Evolutionary conservation across 768 basidiomycete genomes (phyloP), one percentile per base, ranked within the genome.

Genomic region (Suillus brevipes): DNA sequence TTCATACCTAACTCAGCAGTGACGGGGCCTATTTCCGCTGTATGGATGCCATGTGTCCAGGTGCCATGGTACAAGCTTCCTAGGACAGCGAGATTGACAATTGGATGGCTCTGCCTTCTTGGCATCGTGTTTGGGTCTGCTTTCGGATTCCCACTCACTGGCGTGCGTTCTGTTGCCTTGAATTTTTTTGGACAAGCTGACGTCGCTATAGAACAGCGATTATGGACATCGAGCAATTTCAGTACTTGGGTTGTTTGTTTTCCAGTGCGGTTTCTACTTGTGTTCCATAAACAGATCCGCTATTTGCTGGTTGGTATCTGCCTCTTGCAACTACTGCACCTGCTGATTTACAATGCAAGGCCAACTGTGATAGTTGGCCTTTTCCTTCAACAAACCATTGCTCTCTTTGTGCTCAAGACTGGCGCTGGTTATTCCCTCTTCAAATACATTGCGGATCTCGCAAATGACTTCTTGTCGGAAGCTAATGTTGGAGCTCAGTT

Each of bases 291-390:
- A 88, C 69, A 84, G 89, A 36, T 81, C 78, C 18, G 79, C 82
- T 7, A 83, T 96, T 62, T 89, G 89, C 50, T 95, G 94, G 92
- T 90, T 69, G 45, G 83, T 73, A 18, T 34, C 57, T 23, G 8
- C n/a, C 45, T 28, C 31, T 1, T 47, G 20, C 12, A 34, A 6
- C 31, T 23, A 18, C 2, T 45, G 89, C 89, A 90, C 88, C 86
- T n/a, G 93, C 92, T 31, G 85, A 95, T 70, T 88, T 95, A 63
- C 88, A 59, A 20, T 40, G 40, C 2, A 50, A 90, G 90, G 91
- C 89, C 87, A 16, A 94, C 94, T n/a, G 86, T 95, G 70, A 88
- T 95, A 64, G 89, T 94, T 57, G 95, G 95, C 23, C 80, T 96
- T 23, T 89, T 95, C 77, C 70, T 90, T 50, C 95, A 97, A 73